A percentile compares a stretch with the other conserved stretches of the same genome.
Conservation (phyloP, 148 eudicot genomes). For the Dianthus caryophyllus region DNA sequence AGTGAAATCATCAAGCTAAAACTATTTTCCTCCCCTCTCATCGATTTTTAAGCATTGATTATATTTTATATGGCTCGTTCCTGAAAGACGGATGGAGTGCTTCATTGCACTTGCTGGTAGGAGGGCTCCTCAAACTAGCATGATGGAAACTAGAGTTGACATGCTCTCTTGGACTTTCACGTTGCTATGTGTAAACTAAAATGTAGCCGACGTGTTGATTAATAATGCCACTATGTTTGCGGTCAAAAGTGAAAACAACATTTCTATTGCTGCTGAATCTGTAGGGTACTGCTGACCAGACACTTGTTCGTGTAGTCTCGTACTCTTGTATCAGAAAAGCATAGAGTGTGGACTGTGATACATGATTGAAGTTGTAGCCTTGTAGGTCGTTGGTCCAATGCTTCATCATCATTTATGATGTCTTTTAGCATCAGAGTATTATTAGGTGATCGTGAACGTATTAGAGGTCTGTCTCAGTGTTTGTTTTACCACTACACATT, state of each 20-base stretch:
- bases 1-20: too few relatives aligned
- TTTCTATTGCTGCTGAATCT: background rate
- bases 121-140: background rate
- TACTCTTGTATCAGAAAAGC: background rate
- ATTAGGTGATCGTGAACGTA: background rate
- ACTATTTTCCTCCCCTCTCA: too few relatives aligned
- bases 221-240: background rate
- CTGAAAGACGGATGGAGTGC: too few relatives aligned
- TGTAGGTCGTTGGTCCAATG: background rate
- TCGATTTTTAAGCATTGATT: too few relatives aligned
- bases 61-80: too few relatives aligned
- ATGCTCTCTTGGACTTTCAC: background rate
- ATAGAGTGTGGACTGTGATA: background rate
- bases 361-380: background rate
- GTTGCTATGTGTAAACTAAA: background rate
- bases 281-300: background rate
- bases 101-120: background rate
- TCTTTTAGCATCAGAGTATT: background rate
- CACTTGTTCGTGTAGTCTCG: background rate
- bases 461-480: background rate
- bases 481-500: background rate
- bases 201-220: background rate
- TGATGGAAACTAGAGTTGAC: background rate
- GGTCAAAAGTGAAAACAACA: background rate
- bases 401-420: background rate